Base-by-base conservation (phyloP, 2,329 filamentous ascomycete genomes). In the Exophiala phaeomuriformis region DNA sequence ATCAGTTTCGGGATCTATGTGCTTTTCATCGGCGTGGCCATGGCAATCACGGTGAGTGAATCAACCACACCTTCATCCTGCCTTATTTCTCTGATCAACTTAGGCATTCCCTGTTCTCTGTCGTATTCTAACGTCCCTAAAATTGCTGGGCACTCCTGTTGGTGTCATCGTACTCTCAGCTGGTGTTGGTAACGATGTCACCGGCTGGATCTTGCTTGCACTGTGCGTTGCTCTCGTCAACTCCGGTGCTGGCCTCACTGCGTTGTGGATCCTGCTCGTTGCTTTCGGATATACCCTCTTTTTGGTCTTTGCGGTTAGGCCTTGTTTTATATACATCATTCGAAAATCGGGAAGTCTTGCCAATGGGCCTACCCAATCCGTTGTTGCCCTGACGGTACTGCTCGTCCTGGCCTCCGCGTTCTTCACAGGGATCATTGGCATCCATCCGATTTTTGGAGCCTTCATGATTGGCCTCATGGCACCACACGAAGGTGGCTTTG, bases 221-320 rank as follows among this genome's bases (percentile, higher is more conserved):
- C 83, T 97, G 30, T 96, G 91, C 62, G 90, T 97, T 33, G 88
- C 91, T 0, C 78, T 97, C 29, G 90, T 95, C 64, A 97, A 97
- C 66, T 89, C 90, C 31, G 83, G 83, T 10, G 85, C 79, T 42
- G 91, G 91, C 0, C 69, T 97, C 19, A 84, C 88, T 0, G 90
- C 91, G 0, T 77, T 97, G 0, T 97, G 83, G 71, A 89, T 95
- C 4, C 72, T 97, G 4, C 77, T 97, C 8, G 82, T 84, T 28
- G 83, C 81, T 46, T 71, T 86, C 10, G 91, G 80, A 39, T 97
- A 86, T 72, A 78, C 85, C 19, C 67, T 95, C 0, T 85, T 95
- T 64, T 76, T 96, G 19, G 74, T 85, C 19, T 88, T 82, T 61
- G 77, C 75, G 0, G 79, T 96, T 42, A 82, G 84, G 9, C 91